Base-by-base conservation (phyloP, 2,329 filamentous ascomycete genomes). In the Fusarium coicis region DNA sequence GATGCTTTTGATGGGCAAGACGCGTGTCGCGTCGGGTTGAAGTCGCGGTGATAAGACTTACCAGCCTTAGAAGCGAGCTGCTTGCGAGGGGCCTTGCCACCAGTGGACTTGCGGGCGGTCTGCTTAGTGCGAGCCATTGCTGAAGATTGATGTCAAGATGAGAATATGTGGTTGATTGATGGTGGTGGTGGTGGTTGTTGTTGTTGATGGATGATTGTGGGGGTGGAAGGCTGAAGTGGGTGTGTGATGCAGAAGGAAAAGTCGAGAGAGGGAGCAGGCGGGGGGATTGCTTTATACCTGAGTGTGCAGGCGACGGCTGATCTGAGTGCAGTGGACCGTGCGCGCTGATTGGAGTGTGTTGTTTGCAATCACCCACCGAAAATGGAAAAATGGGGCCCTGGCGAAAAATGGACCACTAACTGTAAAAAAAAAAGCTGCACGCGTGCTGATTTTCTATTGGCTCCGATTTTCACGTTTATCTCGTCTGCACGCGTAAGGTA, bases 11-110 rank as follows among this genome's bases (percentile, higher is more conserved):
- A 30, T 56, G 30, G 6, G 19, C 50, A 34, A 56, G 65, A 56
- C 70, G 68, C 66, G 63, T 64, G 40, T 63, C 69, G 66, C 72
- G 73, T 71, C 61, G 49, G 39, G n/a, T 40, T 66, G 52, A 52
- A 44, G 23, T 64, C 52, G 47, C 6, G 53, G 57, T 57, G 44
- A 47, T 14, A 18, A 10, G 26, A 44, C 78, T 78, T 74, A 80
- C 78, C 96, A 78, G 96, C 96, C 93, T 98, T 98, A 90, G 95
- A 97, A 80, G 96, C 96, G 83, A 98, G 95, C 91, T 98, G 95
- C 94, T 99, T 99, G 87, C 91, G 90, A 74, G 91, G 91, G 79
- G 91, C 91, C 88, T 93, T 93, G 89, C 91, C 91, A 91, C 91
- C 91, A 80, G 91, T 93, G 84, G 91, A 93, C 89, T 97, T 92